phyloP scores from a whole-genome alignment of 2,329 filamentous ascomycete species.

The Neofusicoccum sp. region DNA sequence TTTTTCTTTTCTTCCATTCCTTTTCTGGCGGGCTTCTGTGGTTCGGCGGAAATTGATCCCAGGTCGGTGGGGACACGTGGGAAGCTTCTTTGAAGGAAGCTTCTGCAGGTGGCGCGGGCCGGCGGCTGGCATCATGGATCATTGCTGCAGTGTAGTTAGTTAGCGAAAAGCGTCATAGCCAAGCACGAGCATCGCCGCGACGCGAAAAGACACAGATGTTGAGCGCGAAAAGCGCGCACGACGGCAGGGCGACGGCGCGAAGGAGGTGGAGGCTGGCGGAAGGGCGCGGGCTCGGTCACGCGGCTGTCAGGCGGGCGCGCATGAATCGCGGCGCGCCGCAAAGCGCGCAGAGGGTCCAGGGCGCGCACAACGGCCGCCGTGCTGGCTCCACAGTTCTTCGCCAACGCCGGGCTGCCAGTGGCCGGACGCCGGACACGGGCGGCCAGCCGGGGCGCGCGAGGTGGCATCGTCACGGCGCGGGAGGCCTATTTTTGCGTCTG shows the following conservation, averaged over 20 bases:
- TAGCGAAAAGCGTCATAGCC: background rate
- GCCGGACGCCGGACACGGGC: too few species aligned
- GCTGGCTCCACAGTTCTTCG: background rate
- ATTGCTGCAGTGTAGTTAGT: background rate
- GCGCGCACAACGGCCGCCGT: background rate
- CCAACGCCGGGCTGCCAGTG: background rate
- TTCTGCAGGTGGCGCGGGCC: background rate
- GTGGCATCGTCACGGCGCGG: background rate
- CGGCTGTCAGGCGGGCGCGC: background rate
- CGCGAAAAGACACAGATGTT: too few species aligned
- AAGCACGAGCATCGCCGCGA: background rate
- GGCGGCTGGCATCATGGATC: background rate
- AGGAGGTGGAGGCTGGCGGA: background rate
- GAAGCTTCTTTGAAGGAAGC: constrained; percentile 1
- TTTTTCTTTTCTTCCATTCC: background rate
- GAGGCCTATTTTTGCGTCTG: background rate
- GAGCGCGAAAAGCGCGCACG: too few species aligned
- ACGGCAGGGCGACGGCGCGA: background rate
- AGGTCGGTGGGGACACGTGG: background rate
- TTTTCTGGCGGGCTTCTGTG: background rate
- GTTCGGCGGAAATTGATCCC: background rate
- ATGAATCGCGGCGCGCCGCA: background rate
- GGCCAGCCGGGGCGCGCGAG: background rate
- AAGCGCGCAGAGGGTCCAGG: background rate
- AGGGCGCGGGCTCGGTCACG: background rate